Percentiles rank a stretch among this genome's conserved stretches.
These are phyloP conservation scores for Lentinula lateritia DNA, from an alignment of 768 basidiomycete genomes.

Conservation along the genomic window DNA sequence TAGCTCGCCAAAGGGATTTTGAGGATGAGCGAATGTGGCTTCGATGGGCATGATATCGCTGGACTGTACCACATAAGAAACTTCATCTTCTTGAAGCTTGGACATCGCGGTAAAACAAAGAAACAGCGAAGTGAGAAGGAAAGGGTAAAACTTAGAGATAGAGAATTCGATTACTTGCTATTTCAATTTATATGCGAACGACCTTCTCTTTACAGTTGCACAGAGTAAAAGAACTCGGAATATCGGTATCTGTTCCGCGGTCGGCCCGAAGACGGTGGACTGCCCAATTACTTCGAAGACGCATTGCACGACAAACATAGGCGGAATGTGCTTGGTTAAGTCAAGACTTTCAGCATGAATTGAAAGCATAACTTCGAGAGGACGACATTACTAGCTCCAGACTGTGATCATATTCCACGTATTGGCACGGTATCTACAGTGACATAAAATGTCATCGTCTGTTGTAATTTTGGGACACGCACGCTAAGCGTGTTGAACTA, in stretches of 20 bases:
- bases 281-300: too few relatives aligned
- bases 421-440: not conserved
- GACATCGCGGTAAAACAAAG: not conserved
- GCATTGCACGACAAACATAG: too few relatives aligned
- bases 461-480: too few relatives aligned
- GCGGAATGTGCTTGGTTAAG: too few relatives aligned
- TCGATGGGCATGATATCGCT: slow-evolving; percentile 5
- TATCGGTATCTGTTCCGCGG: not conserved
- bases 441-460: not conserved
- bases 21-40: not conserved
- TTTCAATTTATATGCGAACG: not conserved
- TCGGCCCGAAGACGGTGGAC: not conserved
- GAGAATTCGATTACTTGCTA: not conserved
- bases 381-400: too few relatives aligned
- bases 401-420: too few relatives aligned
- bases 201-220: not conserved
- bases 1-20: not conserved
- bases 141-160: not conserved
- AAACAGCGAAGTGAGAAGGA: not conserved
- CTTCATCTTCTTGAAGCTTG: not conserved
- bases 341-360: too few relatives aligned
- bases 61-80: not conserved
- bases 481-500: not conserved
- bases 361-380: too few relatives aligned
- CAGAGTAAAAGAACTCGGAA: not conserved